phyloP scores from a whole-genome alignment of 176 grass and related monocot genomes.

The Juncus inflexus region DNA sequence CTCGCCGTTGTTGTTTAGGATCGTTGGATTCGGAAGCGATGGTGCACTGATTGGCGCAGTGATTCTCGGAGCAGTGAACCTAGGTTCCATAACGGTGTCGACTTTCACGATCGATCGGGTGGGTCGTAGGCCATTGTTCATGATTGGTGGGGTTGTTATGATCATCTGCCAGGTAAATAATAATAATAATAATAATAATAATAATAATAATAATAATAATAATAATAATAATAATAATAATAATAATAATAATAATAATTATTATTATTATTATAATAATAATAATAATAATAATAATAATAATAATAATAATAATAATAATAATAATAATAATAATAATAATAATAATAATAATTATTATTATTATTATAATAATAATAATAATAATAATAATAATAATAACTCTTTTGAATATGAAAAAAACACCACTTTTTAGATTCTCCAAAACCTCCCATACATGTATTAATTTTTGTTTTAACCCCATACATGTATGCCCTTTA shows the following conservation, averaged over 20 bases:
- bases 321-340: not conserved
- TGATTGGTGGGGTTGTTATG: conserved; percentile 15
- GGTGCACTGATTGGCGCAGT: conserved; percentile 11
- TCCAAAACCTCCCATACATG: too few species aligned
- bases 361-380: not conserved
- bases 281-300: not conserved
- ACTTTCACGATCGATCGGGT: conserved; percentile 12
- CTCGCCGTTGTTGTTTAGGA: conserved; percentile 17
- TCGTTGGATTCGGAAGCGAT: conserved; percentile 16
- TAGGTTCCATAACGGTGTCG: not conserved
- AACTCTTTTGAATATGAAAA: too few species aligned
- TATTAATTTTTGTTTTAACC: too few species aligned
- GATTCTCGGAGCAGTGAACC: conserved; percentile 21
- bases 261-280: not conserved
- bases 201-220: not conserved
- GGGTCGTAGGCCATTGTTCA: conserved; percentile 12
- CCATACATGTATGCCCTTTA: too few species aligned
- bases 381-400: not conserved
- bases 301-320: too few species aligned
- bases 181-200: not conserved
- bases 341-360: not conserved
- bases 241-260: not conserved
- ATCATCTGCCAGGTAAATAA: conserved; percentile 14
- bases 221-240: not conserved
- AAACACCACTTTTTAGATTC: too few species aligned